Conservation (phyloP, 805 yeast genomes). For the Scheffersomyces stipitis region DNA sequence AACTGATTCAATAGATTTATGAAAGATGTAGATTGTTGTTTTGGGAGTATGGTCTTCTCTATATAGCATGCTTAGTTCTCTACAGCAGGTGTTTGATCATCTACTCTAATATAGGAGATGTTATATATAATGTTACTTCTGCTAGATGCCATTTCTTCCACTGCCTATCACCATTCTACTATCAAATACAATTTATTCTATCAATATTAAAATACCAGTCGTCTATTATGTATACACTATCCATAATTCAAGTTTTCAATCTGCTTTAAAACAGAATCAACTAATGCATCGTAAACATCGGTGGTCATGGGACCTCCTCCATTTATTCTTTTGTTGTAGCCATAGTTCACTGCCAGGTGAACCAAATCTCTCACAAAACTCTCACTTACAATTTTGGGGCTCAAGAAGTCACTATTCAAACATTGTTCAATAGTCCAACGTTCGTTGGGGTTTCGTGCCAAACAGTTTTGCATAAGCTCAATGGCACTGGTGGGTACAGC, state of each 20-base stretch:
- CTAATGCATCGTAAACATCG: constrained; percentile 40
- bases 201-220: too few relatives aligned
- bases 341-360: constrained; percentile 74
- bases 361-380: constrained; percentile 68
- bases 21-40: too few relatives aligned
- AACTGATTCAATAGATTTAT: too few relatives aligned
- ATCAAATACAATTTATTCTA: too few relatives aligned
- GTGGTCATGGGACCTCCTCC: constrained; percentile 40
- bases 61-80: too few relatives aligned
- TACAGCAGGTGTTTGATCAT: too few relatives aligned
- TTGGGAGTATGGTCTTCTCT: too few relatives aligned
- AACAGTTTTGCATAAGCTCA: constrained; percentile 70
- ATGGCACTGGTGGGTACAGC: constrained; percentile 69
- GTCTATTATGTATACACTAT: constrained; percentile 11
- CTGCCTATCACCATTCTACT: too few relatives aligned
- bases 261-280: constrained; percentile 56
- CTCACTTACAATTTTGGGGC: constrained; percentile 71
- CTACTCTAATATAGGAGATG: too few relatives aligned
- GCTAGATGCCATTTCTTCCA: too few relatives aligned
- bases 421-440: constrained; percentile 67
- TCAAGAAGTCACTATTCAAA: constrained; percentile 61
- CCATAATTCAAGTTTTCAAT: constrained; percentile 38
- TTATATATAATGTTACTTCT: too few relatives aligned
- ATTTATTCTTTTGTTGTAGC: constrained; percentile 43
- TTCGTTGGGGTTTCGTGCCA: constrained; percentile 65